A percentile compares a stretch with the other conserved stretches of the same genome.
These are phyloP conservation scores for Coemansia sp. DNA, from an alignment of 192 early-diverging fungal genomes.

Conservation along the genomic window DNA sequence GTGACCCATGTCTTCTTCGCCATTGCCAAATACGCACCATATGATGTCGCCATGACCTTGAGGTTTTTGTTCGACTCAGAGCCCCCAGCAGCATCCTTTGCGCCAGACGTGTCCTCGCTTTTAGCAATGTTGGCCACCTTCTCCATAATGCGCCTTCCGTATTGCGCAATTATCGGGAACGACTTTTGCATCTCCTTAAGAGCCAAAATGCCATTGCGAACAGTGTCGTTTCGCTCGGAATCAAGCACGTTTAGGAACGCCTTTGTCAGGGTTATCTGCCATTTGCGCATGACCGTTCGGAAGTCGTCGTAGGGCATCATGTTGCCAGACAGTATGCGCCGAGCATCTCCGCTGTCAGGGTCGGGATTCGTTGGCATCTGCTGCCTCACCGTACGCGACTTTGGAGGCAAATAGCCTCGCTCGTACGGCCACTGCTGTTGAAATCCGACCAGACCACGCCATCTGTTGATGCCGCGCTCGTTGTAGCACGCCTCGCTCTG, in stretches of 20 bases:
- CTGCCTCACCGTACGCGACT: slow-evolving; percentile 35
- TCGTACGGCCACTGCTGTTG: slow-evolving; percentile 43
- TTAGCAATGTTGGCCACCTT: slow-evolving; percentile 42
- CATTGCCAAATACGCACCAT: slow-evolving; percentile 29
- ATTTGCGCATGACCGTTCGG: slow-evolving; percentile 51
- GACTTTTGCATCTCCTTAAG: slow-evolving; percentile 46
- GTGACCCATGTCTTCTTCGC: slow-evolving; percentile 44
- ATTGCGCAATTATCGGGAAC: slow-evolving; percentile 42
- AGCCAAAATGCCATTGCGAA: slow-evolving; percentile 49
- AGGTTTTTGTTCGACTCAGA: slow-evolving; percentile 42
- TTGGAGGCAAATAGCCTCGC: slow-evolving; percentile 48
- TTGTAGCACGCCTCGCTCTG: slow-evolving; percentile 27
- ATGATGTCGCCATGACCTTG: slow-evolving; percentile 50
- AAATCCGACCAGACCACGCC: slow-evolving; percentile 49
- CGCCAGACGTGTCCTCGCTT: neutral
- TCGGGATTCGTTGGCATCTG: slow-evolving; percentile 10
- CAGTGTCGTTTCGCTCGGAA: slow-evolving; percentile 40
- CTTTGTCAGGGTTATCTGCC: slow-evolving; percentile 44
- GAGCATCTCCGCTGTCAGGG: slow-evolving; percentile 24
- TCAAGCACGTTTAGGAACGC: slow-evolving; percentile 31
- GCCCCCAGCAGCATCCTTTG: neutral
- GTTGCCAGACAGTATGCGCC: slow-evolving; percentile 27
- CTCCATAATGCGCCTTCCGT: slow-evolving; percentile 34
- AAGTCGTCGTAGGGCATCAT: slow-evolving; percentile 47
- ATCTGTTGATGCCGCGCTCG: slow-evolving; percentile 40